A percentile compares a stretch with the other conserved stretches of the same genome.
These are phyloP conservation scores for Scheffersomyces spartinae DNA, from an alignment of 805 yeast species.

Conservation along the genomic window DNA sequence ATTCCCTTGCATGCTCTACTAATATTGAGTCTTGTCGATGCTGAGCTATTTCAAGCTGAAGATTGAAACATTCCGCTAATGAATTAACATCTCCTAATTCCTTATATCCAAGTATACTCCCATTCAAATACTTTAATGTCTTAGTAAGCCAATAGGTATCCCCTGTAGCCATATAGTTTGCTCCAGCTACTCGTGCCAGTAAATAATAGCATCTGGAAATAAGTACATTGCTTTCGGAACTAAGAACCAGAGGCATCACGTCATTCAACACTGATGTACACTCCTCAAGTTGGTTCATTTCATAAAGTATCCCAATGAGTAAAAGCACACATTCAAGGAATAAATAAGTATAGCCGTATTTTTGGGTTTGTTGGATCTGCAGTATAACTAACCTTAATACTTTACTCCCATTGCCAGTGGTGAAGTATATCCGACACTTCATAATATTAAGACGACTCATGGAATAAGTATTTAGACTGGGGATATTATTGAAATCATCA, in stretches of 20 bases:
- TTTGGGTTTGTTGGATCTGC: slow-evolving; percentile 36
- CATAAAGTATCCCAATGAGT: slow-evolving; percentile 33
- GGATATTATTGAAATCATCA: slow-evolving; percentile 3
- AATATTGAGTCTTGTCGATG: slow-evolving; percentile 7
- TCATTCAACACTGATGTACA: slow-evolving; percentile 27
- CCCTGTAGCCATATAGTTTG: too few species aligned
- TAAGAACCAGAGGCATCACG: slow-evolving; percentile 33
- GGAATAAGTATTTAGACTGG: slow-evolving; percentile 11
- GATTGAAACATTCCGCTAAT: slow-evolving; percentile 17
- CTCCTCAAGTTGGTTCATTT: slow-evolving; percentile 31
- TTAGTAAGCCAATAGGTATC: too few species aligned
- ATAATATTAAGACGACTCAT: slow-evolving; percentile 25
- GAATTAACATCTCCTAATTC: slow-evolving; percentile 10
- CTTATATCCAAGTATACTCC: slow-evolving; percentile 18
- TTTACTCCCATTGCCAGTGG: slow-evolving; percentile 34
- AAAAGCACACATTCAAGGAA: slow-evolving; percentile 36
- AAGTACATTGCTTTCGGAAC: slow-evolving; percentile 25
- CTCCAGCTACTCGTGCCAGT: too few species aligned
- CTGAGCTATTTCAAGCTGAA: slow-evolving; percentile 15
- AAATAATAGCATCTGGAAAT: slow-evolving; percentile 23
- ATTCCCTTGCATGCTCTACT: slow-evolving; percentile 9
- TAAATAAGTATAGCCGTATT: slow-evolving; percentile 32
- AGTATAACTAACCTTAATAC: slow-evolving; percentile 39
- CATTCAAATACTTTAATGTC: slow-evolving; percentile 16
- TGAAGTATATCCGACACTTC: slow-evolving; percentile 32